A percentile compares a stretch with the other conserved stretches of the same genome.
These are phyloP conservation scores for Debaryomyces robertsiae DNA, from an alignment of 1,139 yeast species.

Conservation along the genomic window DNA sequence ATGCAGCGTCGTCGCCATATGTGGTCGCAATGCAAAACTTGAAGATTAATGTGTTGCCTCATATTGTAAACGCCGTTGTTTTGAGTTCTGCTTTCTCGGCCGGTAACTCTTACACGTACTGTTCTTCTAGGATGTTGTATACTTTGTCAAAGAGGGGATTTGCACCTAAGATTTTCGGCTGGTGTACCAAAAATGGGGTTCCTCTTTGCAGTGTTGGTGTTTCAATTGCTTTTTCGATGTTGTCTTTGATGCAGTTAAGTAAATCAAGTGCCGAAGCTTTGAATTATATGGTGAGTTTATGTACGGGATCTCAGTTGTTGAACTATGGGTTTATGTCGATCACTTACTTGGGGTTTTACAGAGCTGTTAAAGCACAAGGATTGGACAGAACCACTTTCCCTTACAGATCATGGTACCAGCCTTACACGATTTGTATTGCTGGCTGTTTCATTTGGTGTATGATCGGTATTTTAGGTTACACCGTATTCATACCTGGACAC, in stretches of 20 bases:
- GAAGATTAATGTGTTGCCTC: slow-evolving; percentile 40
- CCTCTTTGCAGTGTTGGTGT: slow-evolving; percentile 53
- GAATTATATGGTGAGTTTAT: slow-evolving; percentile 72
- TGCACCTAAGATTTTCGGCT: slow-evolving; percentile 39
- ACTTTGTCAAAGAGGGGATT: slow-evolving; percentile 44
- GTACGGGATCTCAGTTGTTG: slow-evolving; percentile 78
- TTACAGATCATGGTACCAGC: slow-evolving; percentile 36
- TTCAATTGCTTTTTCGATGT: slow-evolving; percentile 33
- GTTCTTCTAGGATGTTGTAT: slow-evolving; percentile 46
- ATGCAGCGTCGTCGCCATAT: slow-evolving; percentile 44
- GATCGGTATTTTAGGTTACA: slow-evolving; percentile 44
- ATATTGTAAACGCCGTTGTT: slow-evolving; percentile 42
- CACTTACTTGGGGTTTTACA: slow-evolving; percentile 60
- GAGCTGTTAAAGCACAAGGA: slow-evolving; percentile 55
- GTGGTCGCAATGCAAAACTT: slow-evolving; percentile 49
- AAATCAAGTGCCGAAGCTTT: slow-evolving; percentile 59
- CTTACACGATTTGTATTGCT: slow-evolving; percentile 34
- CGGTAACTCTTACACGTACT: slow-evolving; percentile 47
- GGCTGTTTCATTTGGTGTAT: slow-evolving; percentile 35
- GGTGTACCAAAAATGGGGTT: slow-evolving; percentile 56
- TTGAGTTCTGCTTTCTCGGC: slow-evolving; percentile 45
- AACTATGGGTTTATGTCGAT: slow-evolving; percentile 67
- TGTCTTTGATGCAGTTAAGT: slow-evolving; percentile 28
- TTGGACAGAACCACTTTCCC: slow-evolving; percentile 31
- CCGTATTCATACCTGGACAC: slow-evolving; percentile 36